A percentile compares a stretch with the other conserved stretches of the same genome.
These are phyloP conservation scores for Alternaria ethzedia DNA, from an alignment of 2,329 filamentous ascomycete genomes.

Conservation along the genomic window DNA sequence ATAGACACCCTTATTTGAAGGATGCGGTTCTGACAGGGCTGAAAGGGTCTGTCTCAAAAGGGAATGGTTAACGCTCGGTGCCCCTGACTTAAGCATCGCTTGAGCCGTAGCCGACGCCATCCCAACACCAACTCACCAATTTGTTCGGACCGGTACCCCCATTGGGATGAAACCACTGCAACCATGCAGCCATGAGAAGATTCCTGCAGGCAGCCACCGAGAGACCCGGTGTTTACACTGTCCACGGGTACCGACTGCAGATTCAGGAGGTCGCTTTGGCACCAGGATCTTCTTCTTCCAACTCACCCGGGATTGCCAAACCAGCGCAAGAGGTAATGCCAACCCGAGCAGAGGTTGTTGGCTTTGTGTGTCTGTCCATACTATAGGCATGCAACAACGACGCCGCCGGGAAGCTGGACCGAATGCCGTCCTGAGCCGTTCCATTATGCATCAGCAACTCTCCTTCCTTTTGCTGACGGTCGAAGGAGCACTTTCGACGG, in stretches of 20 bases:
- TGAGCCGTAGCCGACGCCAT: conserved; percentile 10
- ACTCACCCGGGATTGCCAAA: background rate
- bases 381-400: background rate
- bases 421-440: conserved; percentile 18
- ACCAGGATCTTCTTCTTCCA: background rate
- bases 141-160: conserved; percentile 11
- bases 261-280: background rate
- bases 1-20: background rate
- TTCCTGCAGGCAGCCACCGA: conserved; percentile 14
- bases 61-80: conserved; percentile 8
- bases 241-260: background rate
- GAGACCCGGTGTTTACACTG: background rate
- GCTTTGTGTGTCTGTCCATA: background rate
- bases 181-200: conserved; percentile 6
- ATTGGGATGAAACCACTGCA: conserved; percentile 16
- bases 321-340: background rate
- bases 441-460: background rate
- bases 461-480: background rate
- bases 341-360: background rate
- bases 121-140: conserved; percentile 8
- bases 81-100: conserved; percentile 16
- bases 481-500: background rate
- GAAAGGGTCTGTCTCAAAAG: background rate
- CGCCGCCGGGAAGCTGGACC: conserved; percentile 23
- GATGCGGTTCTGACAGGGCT: background rate